phyloP scores from a whole-genome alignment of 148 eudicot species.

The Amaranthus cruentus region DNA sequence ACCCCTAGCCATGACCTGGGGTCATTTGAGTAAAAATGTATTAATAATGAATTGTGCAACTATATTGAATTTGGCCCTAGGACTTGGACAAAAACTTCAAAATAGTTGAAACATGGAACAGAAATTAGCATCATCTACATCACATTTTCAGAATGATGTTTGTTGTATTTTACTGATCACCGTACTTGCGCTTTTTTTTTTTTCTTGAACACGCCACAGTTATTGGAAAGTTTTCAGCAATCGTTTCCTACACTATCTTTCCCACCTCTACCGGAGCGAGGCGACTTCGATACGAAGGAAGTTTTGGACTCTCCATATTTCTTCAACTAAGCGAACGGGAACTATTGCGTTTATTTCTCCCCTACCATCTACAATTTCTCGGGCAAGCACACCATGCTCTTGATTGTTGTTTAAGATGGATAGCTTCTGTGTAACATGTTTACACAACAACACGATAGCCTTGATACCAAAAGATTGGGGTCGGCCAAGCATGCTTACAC shows the following conservation, averaged over 20 bases:
- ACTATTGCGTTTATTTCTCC: neutral
- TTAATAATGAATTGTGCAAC: too few species aligned
- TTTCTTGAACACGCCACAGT: slow-evolving; percentile 34
- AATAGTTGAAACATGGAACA: too few species aligned
- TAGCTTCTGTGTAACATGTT: neutral
- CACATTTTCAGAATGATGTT: neutral
- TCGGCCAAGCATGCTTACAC: neutral
- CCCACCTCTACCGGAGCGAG: slow-evolving; percentile 83
- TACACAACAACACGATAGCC: too few species aligned
- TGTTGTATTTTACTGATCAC: neutral
- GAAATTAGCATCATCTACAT: neutral
- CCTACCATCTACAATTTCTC: too few species aligned
- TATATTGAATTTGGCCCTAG: too few species aligned
- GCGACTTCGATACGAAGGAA: slow-evolving; percentile 74
- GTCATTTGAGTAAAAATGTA: too few species aligned
- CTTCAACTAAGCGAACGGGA: slow-evolving; percentile 55
- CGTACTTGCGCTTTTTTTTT: neutral
- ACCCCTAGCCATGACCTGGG: too few species aligned
- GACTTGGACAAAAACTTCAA: too few species aligned
- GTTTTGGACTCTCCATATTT: slow-evolving; percentile 82
- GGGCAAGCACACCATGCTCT: neutral
- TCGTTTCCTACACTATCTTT: slow-evolving; percentile 71
- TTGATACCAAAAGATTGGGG: neutral
- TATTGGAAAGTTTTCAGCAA: slow-evolving; percentile 73
- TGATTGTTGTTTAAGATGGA: neutral